A percentile compares a stretch with the other conserved stretches of the same genome.
Conservation (phyloP, 495 filamentous ascomycete species). For the Amphirosellinia nigrospora region DNA sequence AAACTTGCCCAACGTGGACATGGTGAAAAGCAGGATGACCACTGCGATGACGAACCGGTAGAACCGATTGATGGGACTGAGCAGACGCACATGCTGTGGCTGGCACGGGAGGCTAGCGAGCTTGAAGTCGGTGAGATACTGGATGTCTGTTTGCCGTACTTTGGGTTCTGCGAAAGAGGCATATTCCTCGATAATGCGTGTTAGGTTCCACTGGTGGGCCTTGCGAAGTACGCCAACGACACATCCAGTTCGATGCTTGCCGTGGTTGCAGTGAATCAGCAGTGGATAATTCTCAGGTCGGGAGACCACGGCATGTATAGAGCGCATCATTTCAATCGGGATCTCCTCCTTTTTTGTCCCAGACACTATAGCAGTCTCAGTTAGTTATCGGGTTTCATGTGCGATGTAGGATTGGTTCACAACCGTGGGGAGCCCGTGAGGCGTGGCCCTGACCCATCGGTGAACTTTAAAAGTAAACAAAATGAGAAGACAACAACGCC, state of each 20-base stretch:
- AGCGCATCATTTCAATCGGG: constrained; percentile 64
- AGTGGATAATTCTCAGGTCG: constrained; percentile 73
- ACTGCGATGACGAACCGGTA: constrained; percentile 31
- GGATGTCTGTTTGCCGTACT: constrained; percentile 56
- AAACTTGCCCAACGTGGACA: constrained; percentile 13
- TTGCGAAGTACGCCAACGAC: constrained; percentile 75
- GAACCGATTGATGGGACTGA: constrained; percentile 18
- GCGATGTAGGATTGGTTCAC: background rate
- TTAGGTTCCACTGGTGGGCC: constrained; percentile 62
- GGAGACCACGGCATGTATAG: constrained; percentile 68
- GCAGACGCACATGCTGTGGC: background rate
- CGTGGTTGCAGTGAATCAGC: constrained; percentile 88
- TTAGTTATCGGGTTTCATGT: background rate
- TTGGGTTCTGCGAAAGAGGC: constrained; percentile 69
- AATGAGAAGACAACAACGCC: background rate
- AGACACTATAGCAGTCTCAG: constrained; percentile 47
- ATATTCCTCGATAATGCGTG: constrained; percentile 70
- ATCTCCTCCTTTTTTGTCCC: constrained; percentile 77
- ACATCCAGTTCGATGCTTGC: constrained; percentile 88
- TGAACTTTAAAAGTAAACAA: background rate
- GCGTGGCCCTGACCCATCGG: background rate
- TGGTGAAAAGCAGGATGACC: constrained; percentile 28
- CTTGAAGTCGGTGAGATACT: constrained; percentile 54
- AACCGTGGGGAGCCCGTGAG: background rate
- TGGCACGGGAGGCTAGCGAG: constrained; percentile 31